Base-by-base conservation (phyloP, 192 early-diverging fungal genomes). In the Haplosporangium gracile region DNA sequence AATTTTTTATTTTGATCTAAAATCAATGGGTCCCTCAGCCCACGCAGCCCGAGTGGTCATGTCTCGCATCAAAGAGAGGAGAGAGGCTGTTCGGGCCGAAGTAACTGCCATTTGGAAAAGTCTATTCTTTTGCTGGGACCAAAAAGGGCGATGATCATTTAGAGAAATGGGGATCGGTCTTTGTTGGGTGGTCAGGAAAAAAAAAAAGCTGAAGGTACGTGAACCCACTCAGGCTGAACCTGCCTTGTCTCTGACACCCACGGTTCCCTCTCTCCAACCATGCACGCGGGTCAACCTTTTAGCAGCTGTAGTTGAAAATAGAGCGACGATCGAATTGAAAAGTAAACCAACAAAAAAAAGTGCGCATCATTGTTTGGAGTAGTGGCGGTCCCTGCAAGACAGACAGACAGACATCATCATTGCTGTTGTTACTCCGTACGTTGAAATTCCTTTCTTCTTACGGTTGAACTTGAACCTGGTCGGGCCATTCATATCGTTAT, bases 381-480 rank as follows among this genome's bases (percentile, higher is more conserved):
- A 10, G 43, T 13, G 11, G 43, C 39, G 15, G 34, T 39, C 36
- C 39, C 39, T 70, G 69, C 69, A 5, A 70, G 34, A 38, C 2
- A 70, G 18, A 39, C 16, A 4, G 34, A 40, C 71, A 72, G 42
- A 13, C 70, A 42, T 42, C 26, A 26, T 24, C n/a, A 26, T 11
- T 10, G 10, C 10, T 49, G 18, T 49, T 49, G 15, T 16, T 63
- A 15, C 60, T 65, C 60, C 26, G 29, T 65, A 65, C 60, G 60
- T 40, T 45, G 18, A 6, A 45, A 45, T 72, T 72, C 70, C 70
- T 72, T 72, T 42, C 70, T 42, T 47, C 70, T 45, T 45, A 29
- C 49, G 60, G 26, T 34, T 16, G 29, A 10, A 15, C 22, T 4
- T 65, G n/a, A 51, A 11, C 13, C 10, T 49, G 47, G 47, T 13